Conservation (phyloP, 495 filamentous ascomycete species). For the Xylaria venustula region DNA sequence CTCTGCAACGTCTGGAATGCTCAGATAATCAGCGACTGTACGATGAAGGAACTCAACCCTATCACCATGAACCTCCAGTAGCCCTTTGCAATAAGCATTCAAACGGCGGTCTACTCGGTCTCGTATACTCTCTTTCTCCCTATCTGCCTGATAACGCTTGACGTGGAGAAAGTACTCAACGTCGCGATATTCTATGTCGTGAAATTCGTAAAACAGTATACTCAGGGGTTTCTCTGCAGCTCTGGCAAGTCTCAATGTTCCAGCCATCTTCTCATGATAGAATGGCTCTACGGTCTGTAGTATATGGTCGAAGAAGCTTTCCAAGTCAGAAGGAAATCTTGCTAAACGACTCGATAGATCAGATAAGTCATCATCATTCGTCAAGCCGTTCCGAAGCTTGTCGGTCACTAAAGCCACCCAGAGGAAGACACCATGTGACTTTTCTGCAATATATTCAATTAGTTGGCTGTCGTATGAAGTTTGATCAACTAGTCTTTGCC, state of each 20-base stretch:
- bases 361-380: slow-evolving; percentile 19
- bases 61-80: slow-evolving; percentile 6
- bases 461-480: slow-evolving; percentile 9
- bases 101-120: background rate
- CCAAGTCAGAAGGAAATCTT: slow-evolving; percentile 21
- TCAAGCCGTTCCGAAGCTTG: slow-evolving; percentile 20
- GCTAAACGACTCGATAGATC: slow-evolving; percentile 20
- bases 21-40: slow-evolving; percentile 5
- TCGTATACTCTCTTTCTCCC: background rate
- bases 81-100: slow-evolving; percentile 7
- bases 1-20: background rate
- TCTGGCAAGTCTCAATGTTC: slow-evolving; percentile 3
- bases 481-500: slow-evolving; percentile 1
- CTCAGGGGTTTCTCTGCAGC: slow-evolving; percentile 5
- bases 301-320: slow-evolving; percentile 24
- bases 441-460: slow-evolving; percentile 26
- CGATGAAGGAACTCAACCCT: slow-evolving; percentile 9
- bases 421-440: slow-evolving; percentile 41
- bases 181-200: slow-evolving; percentile 11
- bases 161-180: slow-evolving; percentile 3
- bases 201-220: slow-evolving; percentile 8
- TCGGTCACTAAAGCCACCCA: slow-evolving; percentile 36
- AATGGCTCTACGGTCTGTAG: slow-evolving; percentile 13
- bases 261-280: slow-evolving; percentile 14
- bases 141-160: background rate